These are phyloP conservation scores for Suillus spraguei DNA, from an alignment of 768 basidiomycete species.

Conservation along the genomic window DNA sequence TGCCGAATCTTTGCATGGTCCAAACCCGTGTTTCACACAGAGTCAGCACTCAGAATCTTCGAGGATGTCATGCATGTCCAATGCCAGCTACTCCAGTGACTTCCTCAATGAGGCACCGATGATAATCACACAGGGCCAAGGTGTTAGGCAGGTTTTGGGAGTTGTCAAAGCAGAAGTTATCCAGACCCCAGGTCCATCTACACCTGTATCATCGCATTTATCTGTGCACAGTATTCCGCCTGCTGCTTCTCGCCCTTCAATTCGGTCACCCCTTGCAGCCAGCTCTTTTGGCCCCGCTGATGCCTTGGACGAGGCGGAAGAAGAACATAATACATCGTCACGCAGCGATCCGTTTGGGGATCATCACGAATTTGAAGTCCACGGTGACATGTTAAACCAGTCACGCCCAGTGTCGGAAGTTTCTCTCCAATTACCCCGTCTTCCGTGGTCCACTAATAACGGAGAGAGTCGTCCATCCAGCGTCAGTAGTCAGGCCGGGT, in stretches of 20 bases:
- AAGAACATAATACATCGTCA: slow-evolving; percentile 28
- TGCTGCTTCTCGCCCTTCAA: slow-evolving; percentile 40
- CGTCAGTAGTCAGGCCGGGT: slow-evolving; percentile 63
- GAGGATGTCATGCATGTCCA: slow-evolving; percentile 72
- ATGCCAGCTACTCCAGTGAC: slow-evolving; percentile 76
- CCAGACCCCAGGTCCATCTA: slow-evolving; percentile 49
- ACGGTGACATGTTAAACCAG: slow-evolving; percentile 22
- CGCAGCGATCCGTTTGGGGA: slow-evolving; percentile 67
- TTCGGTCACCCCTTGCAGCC: slow-evolving; percentile 69
- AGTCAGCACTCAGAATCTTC: slow-evolving; percentile 61
- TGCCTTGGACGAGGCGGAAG: slow-evolving; percentile 50
- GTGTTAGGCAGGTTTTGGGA: slow-evolving; percentile 71
- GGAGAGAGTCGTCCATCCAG: slow-evolving; percentile 57
- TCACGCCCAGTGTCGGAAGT: slow-evolving; percentile 37
- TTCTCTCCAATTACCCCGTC: slow-evolving; percentile 40
- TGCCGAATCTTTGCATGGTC: slow-evolving; percentile 45
- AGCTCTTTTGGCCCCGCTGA: slow-evolving; percentile 75
- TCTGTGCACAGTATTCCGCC: slow-evolving; percentile 41
- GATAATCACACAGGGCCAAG: slow-evolving; percentile 71
- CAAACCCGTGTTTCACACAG: slow-evolving; percentile 39
- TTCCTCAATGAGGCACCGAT: slow-evolving; percentile 80
- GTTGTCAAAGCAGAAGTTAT: slow-evolving; percentile 82
- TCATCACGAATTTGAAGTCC: slow-evolving; percentile 37
- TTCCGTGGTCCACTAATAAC: slow-evolving; percentile 44
- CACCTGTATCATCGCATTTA: slow-evolving; percentile 28